A percentile compares a stretch with the other conserved stretches of the same genome.
These are phyloP conservation scores for Pholiota molesta DNA, from an alignment of 768 basidiomycete genomes.

Conservation along the genomic window DNA sequence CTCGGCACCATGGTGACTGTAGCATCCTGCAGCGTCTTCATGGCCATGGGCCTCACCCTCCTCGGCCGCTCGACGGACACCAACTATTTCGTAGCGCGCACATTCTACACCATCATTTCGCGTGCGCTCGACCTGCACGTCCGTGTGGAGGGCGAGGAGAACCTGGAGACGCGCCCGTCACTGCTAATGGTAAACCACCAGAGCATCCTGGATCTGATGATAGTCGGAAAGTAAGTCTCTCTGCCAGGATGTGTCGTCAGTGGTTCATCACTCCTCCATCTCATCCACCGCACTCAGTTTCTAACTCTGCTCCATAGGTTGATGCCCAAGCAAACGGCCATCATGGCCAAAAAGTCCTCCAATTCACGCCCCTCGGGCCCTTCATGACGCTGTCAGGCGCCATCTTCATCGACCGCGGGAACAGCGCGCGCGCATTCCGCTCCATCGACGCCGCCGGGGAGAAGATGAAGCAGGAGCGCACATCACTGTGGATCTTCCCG, in stretches of 20 bases:
- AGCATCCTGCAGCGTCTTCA: conserved; percentile 71
- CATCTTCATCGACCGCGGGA: conserved; percentile 89
- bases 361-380: conserved; percentile 86
- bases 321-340: conserved; percentile 80
- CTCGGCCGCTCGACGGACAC: conserved; percentile 76
- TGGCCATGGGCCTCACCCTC: conserved; percentile 66
- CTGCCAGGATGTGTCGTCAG: neutral
- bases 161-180: conserved; percentile 70
- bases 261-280: neutral
- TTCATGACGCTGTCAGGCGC: conserved; percentile 90
- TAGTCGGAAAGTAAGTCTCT: conserved; percentile 69
- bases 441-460: conserved; percentile 80
- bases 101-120: conserved; percentile 74
- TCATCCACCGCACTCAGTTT: neutral
- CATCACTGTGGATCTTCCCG: conserved; percentile 96
- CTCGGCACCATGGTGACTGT: conserved; percentile 69
- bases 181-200: conserved; percentile 91
- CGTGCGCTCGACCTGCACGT: conserved; percentile 67
- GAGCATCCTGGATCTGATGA: conserved; percentile 87
- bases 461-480: conserved; percentile 67
- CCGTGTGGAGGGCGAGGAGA: conserved; percentile 85
- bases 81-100: conserved; percentile 80
- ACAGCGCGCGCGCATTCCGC: conserved; percentile 70
- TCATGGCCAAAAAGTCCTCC: conserved; percentile 94
- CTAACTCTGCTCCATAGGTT: conserved; percentile 46